Conservation (phyloP, 306 rosid genomes). For the Cicer yamashitae region DNA sequence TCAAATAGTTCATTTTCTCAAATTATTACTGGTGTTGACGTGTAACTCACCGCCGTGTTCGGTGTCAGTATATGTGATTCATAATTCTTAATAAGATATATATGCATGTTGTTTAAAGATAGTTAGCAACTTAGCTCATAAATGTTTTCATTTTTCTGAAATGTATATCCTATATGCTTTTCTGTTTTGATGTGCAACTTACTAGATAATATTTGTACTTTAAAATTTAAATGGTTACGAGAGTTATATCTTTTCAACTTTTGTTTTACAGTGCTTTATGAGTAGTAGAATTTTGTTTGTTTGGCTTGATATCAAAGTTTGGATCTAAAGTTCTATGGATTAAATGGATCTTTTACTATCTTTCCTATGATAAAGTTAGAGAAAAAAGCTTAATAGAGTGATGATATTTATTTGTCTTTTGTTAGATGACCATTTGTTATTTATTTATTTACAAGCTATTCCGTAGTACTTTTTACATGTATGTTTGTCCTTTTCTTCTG, state of each 20-base stretch:
- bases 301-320: constrained; percentile 8
- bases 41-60: too few species aligned
- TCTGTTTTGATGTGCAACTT: neutral
- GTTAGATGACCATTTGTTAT: neutral
- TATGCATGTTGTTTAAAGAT: neutral
- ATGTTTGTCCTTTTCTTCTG: constrained; percentile 4
- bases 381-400: neutral
- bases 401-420: constrained; percentile 24
- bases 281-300: neutral
- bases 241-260: neutral
- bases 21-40: too few species aligned
- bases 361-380: neutral
- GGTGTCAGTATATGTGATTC: too few species aligned
- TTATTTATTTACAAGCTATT: constrained; percentile 8
- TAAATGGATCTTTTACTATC: constrained; percentile 5
- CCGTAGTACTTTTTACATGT: neutral
- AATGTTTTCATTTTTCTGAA: too few species aligned
- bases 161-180: neutral
- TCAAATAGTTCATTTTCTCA: too few species aligned
- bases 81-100: neutral
- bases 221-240: neutral
- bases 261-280: constrained; percentile 15
- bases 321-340: constrained; percentile 23
- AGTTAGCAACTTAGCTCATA: neutral
- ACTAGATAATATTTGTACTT: neutral